Base-by-base conservation (phyloP, 1,284 basidiomycete species). In the Malassezia dermatis region DNA sequence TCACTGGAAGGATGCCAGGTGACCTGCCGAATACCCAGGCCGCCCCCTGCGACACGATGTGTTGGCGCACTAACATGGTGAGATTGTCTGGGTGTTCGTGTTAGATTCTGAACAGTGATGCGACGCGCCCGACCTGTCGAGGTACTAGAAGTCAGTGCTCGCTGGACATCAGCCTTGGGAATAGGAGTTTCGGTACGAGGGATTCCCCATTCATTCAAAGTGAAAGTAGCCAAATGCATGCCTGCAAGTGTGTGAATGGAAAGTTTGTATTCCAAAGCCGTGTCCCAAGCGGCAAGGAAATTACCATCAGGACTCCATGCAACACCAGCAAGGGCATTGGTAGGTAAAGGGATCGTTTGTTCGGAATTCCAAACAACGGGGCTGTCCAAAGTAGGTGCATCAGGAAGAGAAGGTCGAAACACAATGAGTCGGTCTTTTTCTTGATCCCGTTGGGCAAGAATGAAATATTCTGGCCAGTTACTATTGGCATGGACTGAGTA, bases 1-100 rank as follows among this genome's bases (percentile, higher is more conserved):
- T 65, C 53, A 0, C 73, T 69, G 4, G 60, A 60, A 3, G 64
- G 67, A 50, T 68, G 66, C 75, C 75, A 76, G 6, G 56, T 44
- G 3, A 76, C 64, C 2, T 48, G 51, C 13, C 73, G 58, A 28
- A 76, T 62, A 1, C 75, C 75, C 12, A 73, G 54, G 1, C 71
- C 73, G 2, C 71, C 65, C 13, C 62, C 62, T 31, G 63, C 47
- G 7, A 55, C 23, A 21, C 37, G 37, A 10, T 42, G 46, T 5
- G 45, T 21, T 10, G 30, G 23, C 5, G 21, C 17, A 34, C 26
- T 21, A 13, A 27, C 5, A 21, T 28, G 13, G 19, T 32, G 19
- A 2, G 23, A 39, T 17, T 15, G 48, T 24, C 21, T 47, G 6
- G 26, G 35, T 15, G 12, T 21, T 15, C 35, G 32, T 10, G 6